phyloP scores from a whole-genome alignment of 2,329 filamentous ascomycete species.

The Rhynchosporium agropyri region DNA sequence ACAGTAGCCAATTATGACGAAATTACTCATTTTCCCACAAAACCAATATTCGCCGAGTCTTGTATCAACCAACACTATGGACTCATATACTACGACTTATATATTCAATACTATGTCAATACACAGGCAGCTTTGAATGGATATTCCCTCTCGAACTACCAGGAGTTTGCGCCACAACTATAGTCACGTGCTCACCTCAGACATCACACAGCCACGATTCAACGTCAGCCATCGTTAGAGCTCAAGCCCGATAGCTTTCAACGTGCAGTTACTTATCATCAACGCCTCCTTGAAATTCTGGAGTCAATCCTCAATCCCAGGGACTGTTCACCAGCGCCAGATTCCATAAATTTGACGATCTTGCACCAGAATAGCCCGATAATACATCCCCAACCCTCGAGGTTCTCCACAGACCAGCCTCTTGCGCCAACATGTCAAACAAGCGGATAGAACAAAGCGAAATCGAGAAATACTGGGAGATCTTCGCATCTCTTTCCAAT shows the following conservation, averaged over 20 bases:
- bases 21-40: too few species aligned
- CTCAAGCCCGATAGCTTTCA: background rate
- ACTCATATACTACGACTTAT: too few species aligned
- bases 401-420: background rate
- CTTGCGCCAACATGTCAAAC: constrained; percentile 39
- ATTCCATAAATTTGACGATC: background rate
- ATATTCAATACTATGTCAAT: too few species aligned
- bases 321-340: background rate
- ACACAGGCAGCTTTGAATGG: too few species aligned
- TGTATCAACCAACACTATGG: too few species aligned
- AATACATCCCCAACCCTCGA: background rate
- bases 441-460: constrained; percentile 72
- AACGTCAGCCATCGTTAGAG: constrained; percentile 7
- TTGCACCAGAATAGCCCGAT: background rate
- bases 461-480: constrained; percentile 79
- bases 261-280: background rate
- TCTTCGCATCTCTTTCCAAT: constrained; percentile 69
- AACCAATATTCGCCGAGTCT: too few species aligned
- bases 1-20: background rate
- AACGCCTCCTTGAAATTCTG: background rate
- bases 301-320: background rate
- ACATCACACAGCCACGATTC: constrained; percentile 5
- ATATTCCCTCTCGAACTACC: too few species aligned
- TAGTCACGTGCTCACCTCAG: background rate
- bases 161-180: background rate